Evolutionary conservation across 805 yeast species (phyloP), one percentile per base, ranked within the genome.

Genomic region (Yarrowia porcina): DNA sequence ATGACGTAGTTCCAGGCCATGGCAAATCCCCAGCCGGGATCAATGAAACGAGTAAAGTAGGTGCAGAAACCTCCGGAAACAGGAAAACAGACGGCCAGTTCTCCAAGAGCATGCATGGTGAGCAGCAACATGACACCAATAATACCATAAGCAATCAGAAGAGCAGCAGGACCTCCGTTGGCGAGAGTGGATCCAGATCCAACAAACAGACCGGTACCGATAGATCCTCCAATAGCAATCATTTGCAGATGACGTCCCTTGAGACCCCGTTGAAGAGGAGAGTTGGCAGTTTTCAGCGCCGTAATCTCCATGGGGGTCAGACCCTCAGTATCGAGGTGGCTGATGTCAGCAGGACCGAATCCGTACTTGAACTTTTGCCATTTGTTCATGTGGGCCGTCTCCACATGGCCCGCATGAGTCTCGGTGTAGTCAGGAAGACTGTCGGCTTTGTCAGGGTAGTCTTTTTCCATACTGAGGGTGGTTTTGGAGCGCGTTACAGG

Each of bases 121-220:
- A 82, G 80, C 68, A 80, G 85, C 56, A 88, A 82, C 77, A 86
- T 83, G 52, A 82, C 73, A 23, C 90, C 90, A 73, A 86, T 82
- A 52, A 83, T 70, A 25, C 80, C 74, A 69, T 81, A 85, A 25
- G 89, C 85, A 47, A 87, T 78, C 33, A 88, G 73, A n/a, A 83
- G 70, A 63, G 81, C 83, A 9, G 82, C 89, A 15, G 82, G 82
- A 17, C 84, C 83, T 64, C 83, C 83, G 15, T 68, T 69, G 27
- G 74, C 71, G 50, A 82, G 73, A 12, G 83, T 75, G 32, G 75
- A 75, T 20, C 86, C 85, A 0, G 82, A 74, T 38, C 84, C 82
- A 36, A 84, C 75, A 70, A 82, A 84, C 39, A 85, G 72, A 67
- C 88, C 88, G 25, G 94, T 86, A 69, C 96, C 96, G 64, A 89